phyloP scores from a whole-genome alignment of 1,284 basidiomycete species.

The Inonotus hispidus region DNA sequence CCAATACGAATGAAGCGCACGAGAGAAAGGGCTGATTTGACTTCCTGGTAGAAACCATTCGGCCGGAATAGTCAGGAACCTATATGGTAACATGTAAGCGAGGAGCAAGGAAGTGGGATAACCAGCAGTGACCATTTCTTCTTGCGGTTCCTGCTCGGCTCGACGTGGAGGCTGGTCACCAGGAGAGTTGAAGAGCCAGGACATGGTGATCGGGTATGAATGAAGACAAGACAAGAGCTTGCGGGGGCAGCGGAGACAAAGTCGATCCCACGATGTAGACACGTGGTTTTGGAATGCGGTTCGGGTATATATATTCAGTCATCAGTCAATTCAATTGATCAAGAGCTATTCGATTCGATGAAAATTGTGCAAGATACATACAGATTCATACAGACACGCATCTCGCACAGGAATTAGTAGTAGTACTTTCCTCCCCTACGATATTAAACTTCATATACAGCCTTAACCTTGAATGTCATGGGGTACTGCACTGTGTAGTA shows the following conservation, averaged over 20 bases:
- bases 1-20: constrained; percentile 37
- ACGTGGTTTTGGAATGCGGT: too few species aligned
- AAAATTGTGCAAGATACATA: not conserved
- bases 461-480: constrained; percentile 4
- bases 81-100: not conserved
- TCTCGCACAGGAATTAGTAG: not conserved
- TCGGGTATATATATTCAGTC: too few species aligned
- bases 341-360: too few species aligned
- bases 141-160: constrained; percentile 25
- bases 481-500: constrained; percentile 9
- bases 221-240: not conserved
- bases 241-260: too few species aligned
- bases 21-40: constrained; percentile 79
- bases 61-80: constrained; percentile 36
- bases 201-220: constrained; percentile 31
- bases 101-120: not conserved
- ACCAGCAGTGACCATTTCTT: constrained; percentile 10
- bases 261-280: too few species aligned
- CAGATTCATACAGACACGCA: not conserved
- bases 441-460: constrained; percentile 19
- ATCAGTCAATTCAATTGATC: too few species aligned
- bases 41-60: constrained; percentile 68
- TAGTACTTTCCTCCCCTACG: constrained; percentile 16
- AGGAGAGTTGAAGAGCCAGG: constrained; percentile 48
- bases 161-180: constrained; percentile 35